phyloP scores from a whole-genome alignment of 208 protist species.

The Herpetomonas tarakana region DNA sequence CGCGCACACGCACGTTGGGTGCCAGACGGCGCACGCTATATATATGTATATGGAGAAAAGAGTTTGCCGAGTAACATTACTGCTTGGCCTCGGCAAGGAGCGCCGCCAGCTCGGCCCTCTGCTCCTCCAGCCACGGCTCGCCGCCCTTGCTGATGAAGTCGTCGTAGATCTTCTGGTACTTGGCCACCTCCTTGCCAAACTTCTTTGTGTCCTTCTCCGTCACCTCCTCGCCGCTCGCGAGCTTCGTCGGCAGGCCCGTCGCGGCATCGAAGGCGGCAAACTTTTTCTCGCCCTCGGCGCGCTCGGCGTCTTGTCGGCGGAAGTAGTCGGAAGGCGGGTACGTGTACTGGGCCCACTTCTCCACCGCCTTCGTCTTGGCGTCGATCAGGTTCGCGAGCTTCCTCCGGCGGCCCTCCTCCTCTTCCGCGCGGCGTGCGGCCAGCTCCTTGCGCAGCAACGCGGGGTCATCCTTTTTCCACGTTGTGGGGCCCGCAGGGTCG shows the following conservation, averaged over 20 bases:
- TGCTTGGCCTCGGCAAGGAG: slow-evolving; percentile 25
- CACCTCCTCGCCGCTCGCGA: slow-evolving; percentile 36
- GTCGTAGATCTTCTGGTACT: slow-evolving; percentile 65
- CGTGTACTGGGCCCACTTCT: slow-evolving; percentile 65
- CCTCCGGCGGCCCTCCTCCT: slow-evolving; percentile 27
- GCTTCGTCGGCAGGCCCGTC: slow-evolving; percentile 48
- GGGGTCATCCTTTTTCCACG: slow-evolving; percentile 79
- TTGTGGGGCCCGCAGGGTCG: slow-evolving; percentile 55
- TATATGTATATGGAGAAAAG: too few relatives aligned
- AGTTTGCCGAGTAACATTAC: slow-evolving; percentile 1
- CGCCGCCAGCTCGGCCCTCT: slow-evolving; percentile 38
- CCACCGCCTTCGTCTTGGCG: slow-evolving; percentile 55
- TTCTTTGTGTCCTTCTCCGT: slow-evolving; percentile 68
- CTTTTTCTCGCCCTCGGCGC: slow-evolving; percentile 18
- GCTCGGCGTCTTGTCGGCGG: slow-evolving; percentile 20
- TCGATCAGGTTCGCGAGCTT: slow-evolving; percentile 65
- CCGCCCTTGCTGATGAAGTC: slow-evolving; percentile 67
- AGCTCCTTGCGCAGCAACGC: slow-evolving; percentile 50
- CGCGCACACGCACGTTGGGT: too few relatives aligned
- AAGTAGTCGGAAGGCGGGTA: slow-evolving; percentile 43
- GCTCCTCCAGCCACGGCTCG: slow-evolving; percentile 40
- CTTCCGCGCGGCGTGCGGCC: slow-evolving; percentile 34
- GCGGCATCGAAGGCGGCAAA: slow-evolving; percentile 49
- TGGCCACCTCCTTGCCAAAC: slow-evolving; percentile 62
- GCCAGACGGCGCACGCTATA: too few relatives aligned